Base-by-base conservation (phyloP, 1,284 basidiomycete genomes). In the Cryptococcus sp. region DNA sequence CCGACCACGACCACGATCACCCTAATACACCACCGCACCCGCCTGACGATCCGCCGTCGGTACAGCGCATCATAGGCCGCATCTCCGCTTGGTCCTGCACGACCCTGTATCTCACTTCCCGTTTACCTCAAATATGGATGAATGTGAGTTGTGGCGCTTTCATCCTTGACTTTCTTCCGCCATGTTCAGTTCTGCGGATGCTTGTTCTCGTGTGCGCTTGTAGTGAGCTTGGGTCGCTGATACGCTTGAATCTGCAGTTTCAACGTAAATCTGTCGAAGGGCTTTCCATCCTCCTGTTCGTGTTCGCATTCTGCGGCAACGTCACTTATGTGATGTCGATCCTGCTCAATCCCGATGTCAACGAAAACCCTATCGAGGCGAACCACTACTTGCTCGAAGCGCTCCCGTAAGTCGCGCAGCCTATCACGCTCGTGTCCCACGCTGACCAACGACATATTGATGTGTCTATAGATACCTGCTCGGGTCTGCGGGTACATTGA, bases 71-170 rank as follows among this genome's bases (percentile, higher is more conserved):
- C 17, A 80, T 96, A 51, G 93, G 93, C 1, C 87, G 93, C 2
- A 85, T 92, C 59, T 92, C 89, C 55, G 92, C 94, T 7, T 97
- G 93, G 93, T 74, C 88, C 27, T 96, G 93, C 74, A 92, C 93
- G 1, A 90, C 87, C 0, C 80, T 95, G 20, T 97, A 97, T 77
- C 80, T 97, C 25, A 95, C 93, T 5, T 91, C 89, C 3, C 85
- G 93, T 52, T 80, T 96, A 69, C 93, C 93, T 27, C 93, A 96
- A 77, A 95, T 97, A 64, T 96, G 93, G 93, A 94, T 93, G 79
- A 96, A 96, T 70, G 92, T 94, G 73, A 78, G 91, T 86, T 57
- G 11, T 16, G 49, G 44, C 39, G 57, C n/a, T 56, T 16, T 20
- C 27, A 5, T 45, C 40, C 47, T 17, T 17, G 25, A 40, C 39